Percentiles rank a stretch among this genome's conserved stretches.
Conservation (phyloP, 73 alveolate species). For the Paraurostyla sp. region DNA sequence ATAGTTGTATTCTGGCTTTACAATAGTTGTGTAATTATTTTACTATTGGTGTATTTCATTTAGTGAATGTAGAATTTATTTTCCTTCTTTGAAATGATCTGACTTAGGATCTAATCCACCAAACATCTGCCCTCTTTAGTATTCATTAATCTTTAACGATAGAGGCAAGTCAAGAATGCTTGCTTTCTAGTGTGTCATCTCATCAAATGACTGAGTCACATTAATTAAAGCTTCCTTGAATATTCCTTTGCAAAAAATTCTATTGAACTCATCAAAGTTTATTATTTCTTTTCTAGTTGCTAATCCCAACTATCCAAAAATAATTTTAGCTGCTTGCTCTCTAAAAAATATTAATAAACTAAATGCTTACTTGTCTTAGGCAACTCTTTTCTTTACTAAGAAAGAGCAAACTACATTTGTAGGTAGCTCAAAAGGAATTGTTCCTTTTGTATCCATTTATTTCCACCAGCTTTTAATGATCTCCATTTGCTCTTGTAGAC, state of each 20-base stretch:
- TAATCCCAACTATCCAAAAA: slow-evolving; percentile 13
- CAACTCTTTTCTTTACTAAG: slow-evolving; percentile 69
- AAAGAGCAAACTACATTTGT: slow-evolving; percentile 47
- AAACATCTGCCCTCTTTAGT: slow-evolving; percentile 57
- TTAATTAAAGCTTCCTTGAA: slow-evolving; percentile 76
- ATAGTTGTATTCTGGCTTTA: neutral
- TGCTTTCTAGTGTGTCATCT: neutral
- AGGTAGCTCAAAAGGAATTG: slow-evolving; percentile 34
- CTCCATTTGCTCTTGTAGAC: slow-evolving; percentile 74
- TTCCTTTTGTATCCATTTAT: slow-evolving; percentile 46
- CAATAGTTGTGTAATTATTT: neutral
- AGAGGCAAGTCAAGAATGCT: slow-evolving; percentile 48
- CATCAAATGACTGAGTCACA: slow-evolving; percentile 56
- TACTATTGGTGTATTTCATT: slow-evolving; percentile 6
- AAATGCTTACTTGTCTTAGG: slow-evolving; percentile 45
- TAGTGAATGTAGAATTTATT: slow-evolving; percentile 64
- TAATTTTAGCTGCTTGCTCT: slow-evolving; percentile 50
- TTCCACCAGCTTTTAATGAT: slow-evolving; percentile 72
- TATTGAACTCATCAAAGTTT: slow-evolving; percentile 69
- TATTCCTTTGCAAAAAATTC: slow-evolving; percentile 75
- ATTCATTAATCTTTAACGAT: slow-evolving; percentile 57
- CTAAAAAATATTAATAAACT: neutral
- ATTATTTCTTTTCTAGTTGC: slow-evolving; percentile 26
- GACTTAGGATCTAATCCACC: slow-evolving; percentile 59
- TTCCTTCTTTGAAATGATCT: slow-evolving; percentile 58